These are phyloP conservation scores for Ceratocystis lukuohia DNA, from an alignment of 2,329 filamentous ascomycete species.

Conservation along the genomic window DNA sequence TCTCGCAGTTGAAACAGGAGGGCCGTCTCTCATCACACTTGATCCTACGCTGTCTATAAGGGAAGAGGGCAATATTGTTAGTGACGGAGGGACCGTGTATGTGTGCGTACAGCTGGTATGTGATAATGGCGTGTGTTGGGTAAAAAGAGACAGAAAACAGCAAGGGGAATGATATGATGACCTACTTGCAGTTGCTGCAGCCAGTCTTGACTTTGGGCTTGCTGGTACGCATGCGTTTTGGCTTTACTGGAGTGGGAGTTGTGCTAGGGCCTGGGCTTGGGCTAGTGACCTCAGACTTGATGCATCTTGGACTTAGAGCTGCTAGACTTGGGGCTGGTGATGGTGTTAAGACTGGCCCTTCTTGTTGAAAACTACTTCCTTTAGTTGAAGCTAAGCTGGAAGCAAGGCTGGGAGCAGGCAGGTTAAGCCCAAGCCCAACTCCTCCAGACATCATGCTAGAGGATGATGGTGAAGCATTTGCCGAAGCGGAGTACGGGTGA, in stretches of 20 bases:
- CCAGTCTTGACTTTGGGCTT: slow-evolving; percentile 53
- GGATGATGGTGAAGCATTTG: no score
- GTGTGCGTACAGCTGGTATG: neutral
- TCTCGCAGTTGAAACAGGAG: slow-evolving; percentile 45
- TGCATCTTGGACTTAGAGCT: no score
- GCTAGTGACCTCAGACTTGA: no score
- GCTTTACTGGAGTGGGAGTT: neutral
- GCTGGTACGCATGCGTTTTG: slow-evolving; percentile 38
- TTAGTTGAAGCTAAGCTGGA: neutral
- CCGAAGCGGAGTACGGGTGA: no score
- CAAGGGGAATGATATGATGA: slow-evolving; percentile 20
- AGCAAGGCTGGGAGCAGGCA: neutral
- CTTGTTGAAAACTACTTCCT: neutral
- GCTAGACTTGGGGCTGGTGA: neutral
- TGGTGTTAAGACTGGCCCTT: neutral
- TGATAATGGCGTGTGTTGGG: neutral
- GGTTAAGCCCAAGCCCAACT: neutral
- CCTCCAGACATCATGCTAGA: neutral
- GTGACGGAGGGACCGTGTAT: neutral
- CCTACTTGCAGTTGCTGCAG: slow-evolving; percentile 56
- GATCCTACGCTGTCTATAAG: slow-evolving; percentile 42
- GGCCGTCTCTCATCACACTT: slow-evolving; percentile 55
- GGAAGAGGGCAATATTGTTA: neutral
- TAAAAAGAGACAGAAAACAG: neutral
- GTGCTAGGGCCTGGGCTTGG: neutral